Evolutionary conservation across 495 filamentous ascomycete genomes (phyloP), one percentile per base, ranked within the genome.

Genomic region (Bryoglossum gracile): DNA sequence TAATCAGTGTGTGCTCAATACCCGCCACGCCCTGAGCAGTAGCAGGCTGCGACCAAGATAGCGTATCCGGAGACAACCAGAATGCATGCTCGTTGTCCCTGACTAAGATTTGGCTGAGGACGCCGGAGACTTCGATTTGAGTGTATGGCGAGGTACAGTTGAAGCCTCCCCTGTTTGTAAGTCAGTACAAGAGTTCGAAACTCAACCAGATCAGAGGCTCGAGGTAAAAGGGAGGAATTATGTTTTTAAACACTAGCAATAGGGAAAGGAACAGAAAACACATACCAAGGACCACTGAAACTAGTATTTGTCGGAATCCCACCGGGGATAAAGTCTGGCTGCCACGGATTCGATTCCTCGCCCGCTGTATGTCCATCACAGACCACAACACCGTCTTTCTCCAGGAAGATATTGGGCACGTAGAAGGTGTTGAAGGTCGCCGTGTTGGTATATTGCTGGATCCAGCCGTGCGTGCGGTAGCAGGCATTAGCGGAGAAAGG

Each of bases 251-350:
- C n/a, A n/a, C n/a, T n/a, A n/a, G n/a, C n/a, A n/a, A n/a, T n/a
- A n/a, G n/a, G n/a, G n/a, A n/a, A n/a, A n/a, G n/a, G n/a, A n/a
- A n/a, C n/a, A n/a, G n/a, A n/a, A n/a, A n/a, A n/a, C n/a, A n/a
- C n/a, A n/a, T n/a, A n/a, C 43, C 43, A 46, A 21, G 43, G 43
- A 18, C 43, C 43, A 21, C 43, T 36, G 43, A 35, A 36, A 14
- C 28, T 19, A 10, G 43, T 35, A 34, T 46, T 46, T 5, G 43
- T 46, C 2, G 43, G 43, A 21, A 46, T 36, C 9, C 28, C 43
- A 34, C 43, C 43, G 16, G 43, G 43, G 1, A 34, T 24, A 32
- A 46, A 46, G 1, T 11, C 11, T 2, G 43, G 28, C 5, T 46
- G 14, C 28, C 13, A 46, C 10, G 32, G 9, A 22, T 46, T 46